Percentiles rank a stretch among this genome's conserved stretches.
These are phyloP conservation scores for Botryosphaeria dothidea DNA, from an alignment of 2,329 filamentous ascomycete species.

Conservation along the genomic window DNA sequence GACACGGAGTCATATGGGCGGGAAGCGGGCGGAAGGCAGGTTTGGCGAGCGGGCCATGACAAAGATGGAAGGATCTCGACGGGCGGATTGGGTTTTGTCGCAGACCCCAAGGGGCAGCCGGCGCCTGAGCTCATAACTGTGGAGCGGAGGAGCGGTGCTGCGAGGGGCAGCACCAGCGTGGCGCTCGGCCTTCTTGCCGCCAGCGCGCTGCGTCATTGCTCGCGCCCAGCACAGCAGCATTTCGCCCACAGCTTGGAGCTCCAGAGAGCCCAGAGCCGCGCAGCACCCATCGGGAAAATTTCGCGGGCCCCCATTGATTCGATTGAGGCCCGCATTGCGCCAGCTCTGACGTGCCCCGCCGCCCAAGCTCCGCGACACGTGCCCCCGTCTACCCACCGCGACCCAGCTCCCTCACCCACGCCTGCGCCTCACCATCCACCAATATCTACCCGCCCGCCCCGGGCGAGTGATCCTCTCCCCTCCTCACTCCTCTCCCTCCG, in stretches of 20 bases:
- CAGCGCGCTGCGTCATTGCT: conserved; percentile 16
- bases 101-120: conserved; percentile 7
- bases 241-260: neutral
- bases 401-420: neutral
- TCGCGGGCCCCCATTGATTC: neutral
- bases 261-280: neutral
- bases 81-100: neutral
- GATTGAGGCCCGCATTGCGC: neutral
- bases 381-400: neutral
- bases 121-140: neutral
- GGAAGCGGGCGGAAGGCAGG: conserved; percentile 2
- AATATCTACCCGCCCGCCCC: conserved; percentile 16
- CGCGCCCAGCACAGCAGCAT: neutral
- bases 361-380: neutral
- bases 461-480: neutral
- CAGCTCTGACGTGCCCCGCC: neutral
- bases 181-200: conserved; percentile 18
- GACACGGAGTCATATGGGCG: conserved; percentile 1
- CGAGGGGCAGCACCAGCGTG: neutral
- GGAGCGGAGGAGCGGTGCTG: neutral
- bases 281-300: conserved; percentile 9
- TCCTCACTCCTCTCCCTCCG: neutral
- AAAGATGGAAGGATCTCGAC: conserved; percentile 4
- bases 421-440: conserved; percentile 1
- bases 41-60: conserved; percentile 14